Base-by-base conservation (phyloP, 129 eudicot genomes). In the Deinandra increscens region DNA sequence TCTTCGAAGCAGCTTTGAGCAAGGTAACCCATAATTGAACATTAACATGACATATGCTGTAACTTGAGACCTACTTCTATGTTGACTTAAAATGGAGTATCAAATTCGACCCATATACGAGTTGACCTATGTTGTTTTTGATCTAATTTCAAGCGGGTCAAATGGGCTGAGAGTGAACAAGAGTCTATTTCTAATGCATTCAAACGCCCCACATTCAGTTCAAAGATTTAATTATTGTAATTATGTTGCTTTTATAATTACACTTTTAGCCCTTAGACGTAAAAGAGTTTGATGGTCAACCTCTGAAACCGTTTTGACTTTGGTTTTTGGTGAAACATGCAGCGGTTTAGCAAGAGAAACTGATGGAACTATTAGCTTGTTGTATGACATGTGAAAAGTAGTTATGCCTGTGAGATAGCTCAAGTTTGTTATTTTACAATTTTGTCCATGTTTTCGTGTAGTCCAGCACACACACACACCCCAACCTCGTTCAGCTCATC, bases 1-100 rank as follows among this genome's bases (percentile, higher is more conserved):
- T 64, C 90, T 34, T 75, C 69, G 51, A 85, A 79, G 58, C 64
- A 58, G 41, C 79, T 66, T 64, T 65, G 17, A 75, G 73, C 29
- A 39, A 70, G 83, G 91, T 83, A 75, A 58, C 64, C 64, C 64
- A 12, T 58, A 13, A 12, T 29, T 9, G 8, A 58, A 58, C 7
- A 29, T 29, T 26, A 23, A 55, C 26, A 7, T 12, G 37, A 55
- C 62, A 22, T 55, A 55, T 55, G 38, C 62, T 11, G 62, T 4
- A 55, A 11, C 62, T 5, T 26, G 9, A 50, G 37, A 18, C 31
- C 33, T 19, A 51, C 31, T 18, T 53, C 33, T 23, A 22, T 55
- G 36, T 3, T 23, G 62, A 26, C 37, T 55, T 55, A 23, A 10
- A 26, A 7, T 0, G 2, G 37, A 11, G 62, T 55, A 55, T 12